These are phyloP conservation scores for Prunus davidiana DNA, from an alignment of 306 rosid species.

Conservation along the genomic window DNA sequence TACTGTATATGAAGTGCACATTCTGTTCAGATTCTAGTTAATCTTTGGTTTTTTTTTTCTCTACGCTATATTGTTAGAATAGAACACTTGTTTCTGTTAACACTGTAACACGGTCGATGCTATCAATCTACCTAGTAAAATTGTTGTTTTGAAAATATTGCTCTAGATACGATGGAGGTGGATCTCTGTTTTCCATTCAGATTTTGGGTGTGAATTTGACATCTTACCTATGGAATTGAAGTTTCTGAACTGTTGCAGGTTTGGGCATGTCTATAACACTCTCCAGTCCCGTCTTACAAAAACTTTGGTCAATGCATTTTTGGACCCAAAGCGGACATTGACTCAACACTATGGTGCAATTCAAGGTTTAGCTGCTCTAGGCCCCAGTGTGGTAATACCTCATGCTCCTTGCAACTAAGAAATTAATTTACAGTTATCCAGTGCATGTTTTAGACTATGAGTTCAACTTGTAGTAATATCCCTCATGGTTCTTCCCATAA, in stretches of 20 bases:
- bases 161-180: neutral
- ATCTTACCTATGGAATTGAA: neutral
- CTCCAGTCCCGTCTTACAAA: slow-evolving; percentile 77
- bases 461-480: neutral
- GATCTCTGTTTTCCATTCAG: neutral
- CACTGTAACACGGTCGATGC: neutral
- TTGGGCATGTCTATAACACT: slow-evolving; percentile 76
- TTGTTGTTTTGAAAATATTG: neutral
- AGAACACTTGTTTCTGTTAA: too few relatives aligned
- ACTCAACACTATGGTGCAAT: slow-evolving; percentile 88
- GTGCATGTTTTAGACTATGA: neutral
- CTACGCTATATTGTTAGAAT: too few relatives aligned
- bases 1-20: neutral
- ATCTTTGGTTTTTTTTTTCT: too few relatives aligned
- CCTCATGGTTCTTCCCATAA: neutral
- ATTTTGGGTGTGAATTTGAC: slow-evolving; percentile 1
- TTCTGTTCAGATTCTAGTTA: neutral
- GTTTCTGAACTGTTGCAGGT: slow-evolving; percentile 41
- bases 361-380: slow-evolving; percentile 75
- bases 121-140: neutral
- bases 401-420: slow-evolving; percentile 21
- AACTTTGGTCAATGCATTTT: slow-evolving; percentile 78
- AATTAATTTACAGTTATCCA: neutral
- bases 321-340: slow-evolving; percentile 78
- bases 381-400: slow-evolving; percentile 70